phyloP scores from a whole-genome alignment of 2,329 filamentous ascomycete genomes.

The Botrytis deweyae region DNA sequence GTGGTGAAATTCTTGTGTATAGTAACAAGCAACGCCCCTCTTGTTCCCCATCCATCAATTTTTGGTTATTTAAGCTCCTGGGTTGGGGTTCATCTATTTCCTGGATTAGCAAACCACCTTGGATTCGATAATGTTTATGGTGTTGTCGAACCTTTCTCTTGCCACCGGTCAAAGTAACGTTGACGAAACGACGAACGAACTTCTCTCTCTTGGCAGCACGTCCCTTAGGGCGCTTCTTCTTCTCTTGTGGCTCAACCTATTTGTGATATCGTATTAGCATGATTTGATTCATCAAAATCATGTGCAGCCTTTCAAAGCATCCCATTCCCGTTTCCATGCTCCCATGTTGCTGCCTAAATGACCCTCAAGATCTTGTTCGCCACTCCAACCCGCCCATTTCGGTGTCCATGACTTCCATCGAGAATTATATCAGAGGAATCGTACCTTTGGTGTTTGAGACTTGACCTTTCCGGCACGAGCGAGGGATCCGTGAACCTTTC shows the following conservation, averaged over 20 bases:
- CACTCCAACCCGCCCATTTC: not conserved
- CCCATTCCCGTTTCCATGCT: not conserved
- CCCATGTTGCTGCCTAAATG: not conserved
- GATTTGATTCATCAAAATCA: slow-evolving; percentile 1
- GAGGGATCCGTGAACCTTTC: slow-evolving; percentile 92
- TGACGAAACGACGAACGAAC: slow-evolving; percentile 98
- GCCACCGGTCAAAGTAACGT: slow-evolving; percentile 94
- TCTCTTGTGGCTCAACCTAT: slow-evolving; percentile 87
- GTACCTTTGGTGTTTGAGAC: slow-evolving; percentile 90
- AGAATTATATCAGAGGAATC: slow-evolving; percentile 37
- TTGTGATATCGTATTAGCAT: slow-evolving; percentile 33
- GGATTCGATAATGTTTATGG: not conserved
- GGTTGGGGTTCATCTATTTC: slow-evolving; percentile 81
- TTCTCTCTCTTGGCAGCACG: slow-evolving; percentile 95
- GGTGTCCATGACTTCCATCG: slow-evolving; percentile 10
- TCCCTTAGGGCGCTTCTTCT: slow-evolving; percentile 95
- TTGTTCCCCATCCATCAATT: slow-evolving; percentile 32
- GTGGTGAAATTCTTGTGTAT: slow-evolving; percentile 14
- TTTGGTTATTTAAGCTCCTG: slow-evolving; percentile 58
- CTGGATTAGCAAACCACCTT: slow-evolving; percentile 23
- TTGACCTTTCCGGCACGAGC: slow-evolving; percentile 98
- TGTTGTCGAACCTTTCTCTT: slow-evolving; percentile 79
- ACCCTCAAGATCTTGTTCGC: not conserved
- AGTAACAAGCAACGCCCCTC: slow-evolving; percentile 33
- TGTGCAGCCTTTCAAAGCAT: not conserved